These are phyloP conservation scores for Nannochloropsis granulata DNA, from an alignment of 108 stramenopile genomes.

Conservation along the genomic window DNA sequence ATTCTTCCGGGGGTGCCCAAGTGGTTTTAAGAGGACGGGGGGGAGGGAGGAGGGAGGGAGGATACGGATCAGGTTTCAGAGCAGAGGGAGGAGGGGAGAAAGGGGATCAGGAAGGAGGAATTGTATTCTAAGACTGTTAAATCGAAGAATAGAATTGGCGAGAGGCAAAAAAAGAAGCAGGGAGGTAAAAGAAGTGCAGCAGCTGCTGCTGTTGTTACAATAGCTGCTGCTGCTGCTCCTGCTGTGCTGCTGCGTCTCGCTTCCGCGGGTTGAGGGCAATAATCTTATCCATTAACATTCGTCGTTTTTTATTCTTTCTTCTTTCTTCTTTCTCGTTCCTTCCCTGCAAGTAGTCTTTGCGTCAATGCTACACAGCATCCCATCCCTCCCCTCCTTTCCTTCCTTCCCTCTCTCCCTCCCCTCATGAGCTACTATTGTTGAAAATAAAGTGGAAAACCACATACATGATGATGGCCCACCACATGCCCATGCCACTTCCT, in stretches of 20 bases:
- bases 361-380: not conserved
- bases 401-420: not conserved
- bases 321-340: not conserved
- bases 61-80: not conserved
- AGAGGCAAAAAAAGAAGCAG: too few relatives aligned
- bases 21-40: not conserved
- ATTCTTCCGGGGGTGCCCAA: not conserved
- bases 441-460: not conserved
- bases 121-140: too few relatives aligned
- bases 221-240: too few relatives aligned
- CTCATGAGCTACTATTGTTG: not conserved
- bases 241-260: too few relatives aligned
- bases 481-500: not conserved
- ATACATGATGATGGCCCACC: not conserved
- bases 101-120: too few relatives aligned
- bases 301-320: not conserved
- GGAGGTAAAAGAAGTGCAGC: too few relatives aligned
- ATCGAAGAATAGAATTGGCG: too few relatives aligned
- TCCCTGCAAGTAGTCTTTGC: not conserved
- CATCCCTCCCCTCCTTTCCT: not conserved
- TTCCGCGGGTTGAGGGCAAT: not conserved
- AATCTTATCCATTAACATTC: not conserved
- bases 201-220: too few relatives aligned
- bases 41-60: not conserved
- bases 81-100: too few relatives aligned